These are phyloP conservation scores for Ophiognomonia clavigignenti-juglandacearum DNA, from an alignment of 2,329 filamentous ascomycete species.

Conservation along the genomic window DNA sequence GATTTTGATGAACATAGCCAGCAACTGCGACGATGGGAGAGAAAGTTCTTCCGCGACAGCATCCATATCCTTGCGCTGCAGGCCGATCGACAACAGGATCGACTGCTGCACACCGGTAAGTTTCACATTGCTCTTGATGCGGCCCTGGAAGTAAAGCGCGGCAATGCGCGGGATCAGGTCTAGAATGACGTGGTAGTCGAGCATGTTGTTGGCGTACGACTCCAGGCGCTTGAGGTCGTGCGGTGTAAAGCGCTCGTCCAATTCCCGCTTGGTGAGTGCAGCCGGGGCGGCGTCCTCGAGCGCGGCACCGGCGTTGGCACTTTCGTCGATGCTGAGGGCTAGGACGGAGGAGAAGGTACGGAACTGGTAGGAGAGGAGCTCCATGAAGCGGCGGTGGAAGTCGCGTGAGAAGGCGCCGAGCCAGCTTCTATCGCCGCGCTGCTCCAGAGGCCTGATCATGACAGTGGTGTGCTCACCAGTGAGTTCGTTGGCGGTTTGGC, in stretches of 20 bases:
- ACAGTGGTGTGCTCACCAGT: constrained; percentile 98
- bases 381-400: constrained; percentile 91
- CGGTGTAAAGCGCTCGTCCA: constrained; percentile 76
- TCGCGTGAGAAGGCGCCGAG: constrained; percentile 86
- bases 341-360: constrained; percentile 71
- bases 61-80: constrained; percentile 86
- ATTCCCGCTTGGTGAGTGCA: constrained; percentile 65
- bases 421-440: constrained; percentile 70
- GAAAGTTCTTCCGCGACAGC: constrained; percentile 73
- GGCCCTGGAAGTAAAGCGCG: constrained; percentile 77
- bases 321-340: constrained; percentile 84
- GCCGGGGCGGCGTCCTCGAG: constrained; percentile 48
- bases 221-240: constrained; percentile 95
- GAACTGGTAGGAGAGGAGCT: constrained; percentile 90
- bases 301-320: constrained; percentile 67
- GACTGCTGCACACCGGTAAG: constrained; percentile 80
- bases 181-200: constrained; percentile 96
- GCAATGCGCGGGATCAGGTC: constrained; percentile 85
- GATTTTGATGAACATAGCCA: constrained; percentile 98
- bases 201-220: constrained; percentile 92
- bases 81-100: constrained; percentile 82
- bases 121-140: constrained; percentile 61
- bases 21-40: constrained; percentile 69
- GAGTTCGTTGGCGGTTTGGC: constrained; percentile 92
- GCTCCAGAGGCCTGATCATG: constrained; percentile 80